These are phyloP conservation scores for Lathyrus oleraceus DNA, from an alignment of 306 rosid genomes.

Conservation along the genomic window DNA sequence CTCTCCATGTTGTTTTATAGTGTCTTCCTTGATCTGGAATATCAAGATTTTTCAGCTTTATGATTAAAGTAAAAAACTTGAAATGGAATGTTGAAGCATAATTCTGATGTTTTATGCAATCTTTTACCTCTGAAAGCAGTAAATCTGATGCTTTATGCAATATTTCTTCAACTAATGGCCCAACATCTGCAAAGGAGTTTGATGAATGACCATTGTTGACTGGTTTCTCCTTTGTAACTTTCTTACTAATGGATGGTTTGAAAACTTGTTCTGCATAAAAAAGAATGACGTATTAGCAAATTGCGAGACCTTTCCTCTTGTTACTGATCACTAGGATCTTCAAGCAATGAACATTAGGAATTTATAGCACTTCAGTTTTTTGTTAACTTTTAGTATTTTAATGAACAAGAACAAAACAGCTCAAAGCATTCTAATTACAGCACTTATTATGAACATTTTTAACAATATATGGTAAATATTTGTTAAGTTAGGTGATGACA, in stretches of 20 bases:
- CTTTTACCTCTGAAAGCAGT: constrained; percentile 74
- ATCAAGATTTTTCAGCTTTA: constrained; percentile 19
- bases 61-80: not conserved
- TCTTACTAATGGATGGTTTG: constrained; percentile 46
- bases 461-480: too few species aligned
- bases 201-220: constrained; percentile 42
- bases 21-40: constrained; percentile 56
- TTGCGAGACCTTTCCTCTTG: too few species aligned
- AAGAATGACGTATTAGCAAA: constrained; percentile 5
- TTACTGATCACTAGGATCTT: constrained; percentile 10
- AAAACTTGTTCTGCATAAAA: constrained; percentile 48
- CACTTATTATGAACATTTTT: too few species aligned
- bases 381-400: too few species aligned
- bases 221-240: constrained; percentile 50
- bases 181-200: constrained; percentile 56
- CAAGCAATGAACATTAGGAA: not conserved
- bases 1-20: constrained; percentile 51
- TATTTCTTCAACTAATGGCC: constrained; percentile 70
- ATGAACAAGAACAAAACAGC: too few species aligned
- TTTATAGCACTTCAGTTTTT: too few species aligned
- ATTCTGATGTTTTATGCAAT: constrained; percentile 57
- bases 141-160: constrained; percentile 65
- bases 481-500: too few species aligned
- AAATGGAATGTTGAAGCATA: constrained; percentile 51
- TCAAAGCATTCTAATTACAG: too few species aligned